phyloP scores from a whole-genome alignment of 441 rosid genomes.

The Isatis lusitanica region DNA sequence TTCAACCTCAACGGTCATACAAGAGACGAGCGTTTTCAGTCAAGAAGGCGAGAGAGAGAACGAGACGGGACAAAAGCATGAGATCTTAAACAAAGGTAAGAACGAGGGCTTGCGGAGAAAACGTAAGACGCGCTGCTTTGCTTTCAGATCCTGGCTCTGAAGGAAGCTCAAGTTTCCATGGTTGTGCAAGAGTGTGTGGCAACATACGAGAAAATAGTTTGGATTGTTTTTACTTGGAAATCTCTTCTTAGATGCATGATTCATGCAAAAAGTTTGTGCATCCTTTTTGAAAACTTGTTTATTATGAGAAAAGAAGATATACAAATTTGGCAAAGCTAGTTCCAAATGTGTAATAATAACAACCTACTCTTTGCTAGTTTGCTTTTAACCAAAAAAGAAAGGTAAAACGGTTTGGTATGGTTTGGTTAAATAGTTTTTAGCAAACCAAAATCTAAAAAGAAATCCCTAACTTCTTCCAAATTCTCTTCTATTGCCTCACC shows the following conservation, averaged over 20 bases:
- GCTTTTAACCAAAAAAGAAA: neutral
- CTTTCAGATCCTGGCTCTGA: slow-evolving; percentile 30
- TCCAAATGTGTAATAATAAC: neutral
- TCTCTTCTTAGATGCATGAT: neutral
- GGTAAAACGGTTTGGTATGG: neutral
- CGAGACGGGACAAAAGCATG: neutral
- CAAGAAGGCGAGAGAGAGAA: slow-evolving; percentile 16
- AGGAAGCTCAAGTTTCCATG: neutral
- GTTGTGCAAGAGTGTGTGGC: neutral
- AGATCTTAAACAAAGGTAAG: neutral
- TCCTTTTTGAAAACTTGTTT: neutral
- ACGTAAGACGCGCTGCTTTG: slow-evolving; percentile 24
- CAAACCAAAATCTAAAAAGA: neutral
- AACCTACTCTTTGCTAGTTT: no score
- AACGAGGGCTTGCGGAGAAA: slow-evolving; percentile 14
- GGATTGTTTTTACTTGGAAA: neutral
- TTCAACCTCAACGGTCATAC: slow-evolving; percentile 16
- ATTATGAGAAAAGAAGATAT: neutral
- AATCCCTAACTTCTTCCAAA: neutral
- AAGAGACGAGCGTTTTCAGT: slow-evolving; percentile 1
- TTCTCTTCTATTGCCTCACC: neutral
- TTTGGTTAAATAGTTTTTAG: neutral
- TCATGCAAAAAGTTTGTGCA: slow-evolving; percentile 1
- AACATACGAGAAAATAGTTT: neutral
- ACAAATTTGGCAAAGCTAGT: neutral